Conservation (phyloP, 495 filamentous ascomycete species). For the Penicillium ochrochloron region DNA sequence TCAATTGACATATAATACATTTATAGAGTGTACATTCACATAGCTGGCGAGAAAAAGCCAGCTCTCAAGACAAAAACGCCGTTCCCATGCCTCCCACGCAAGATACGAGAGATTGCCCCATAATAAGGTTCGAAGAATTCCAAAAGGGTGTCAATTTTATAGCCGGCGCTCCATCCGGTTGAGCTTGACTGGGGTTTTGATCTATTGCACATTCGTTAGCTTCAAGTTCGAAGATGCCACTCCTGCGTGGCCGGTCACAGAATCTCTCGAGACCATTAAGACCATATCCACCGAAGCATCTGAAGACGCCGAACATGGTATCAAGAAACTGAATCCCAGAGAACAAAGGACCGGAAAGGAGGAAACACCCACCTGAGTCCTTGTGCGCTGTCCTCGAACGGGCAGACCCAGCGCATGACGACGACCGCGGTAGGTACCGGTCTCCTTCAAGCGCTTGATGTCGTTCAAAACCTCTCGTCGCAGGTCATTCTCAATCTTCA, state of each 20-base stretch:
- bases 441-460: constrained; percentile 84
- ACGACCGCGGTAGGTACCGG: constrained; percentile 87
- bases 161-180: constrained; percentile 76
- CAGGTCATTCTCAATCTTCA: constrained; percentile 94
- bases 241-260: background rate
- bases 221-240: background rate
- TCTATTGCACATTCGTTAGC: constrained; percentile 50
- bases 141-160: constrained; percentile 32
- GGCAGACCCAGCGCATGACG: constrained; percentile 89
- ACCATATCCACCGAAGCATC: background rate
- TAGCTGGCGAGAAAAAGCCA: constrained; percentile 29
- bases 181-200: constrained; percentile 73
- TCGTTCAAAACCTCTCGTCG: constrained; percentile 76
- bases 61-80: constrained; percentile 45
- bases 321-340: background rate
- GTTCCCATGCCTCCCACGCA: constrained; percentile 42
- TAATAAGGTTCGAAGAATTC: constrained; percentile 18
- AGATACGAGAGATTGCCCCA: constrained; percentile 33
- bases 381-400: constrained; percentile 84
- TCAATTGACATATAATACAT: constrained; percentile 38
- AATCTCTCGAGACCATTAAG: constrained; percentile 6
- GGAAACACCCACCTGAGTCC: constrained; percentile 66
- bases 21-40: constrained; percentile 30
- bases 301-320: background rate
- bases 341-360: background rate